Conservation (phyloP, 2,329 filamentous ascomycete species). For the Diaporthe sp. region DNA sequence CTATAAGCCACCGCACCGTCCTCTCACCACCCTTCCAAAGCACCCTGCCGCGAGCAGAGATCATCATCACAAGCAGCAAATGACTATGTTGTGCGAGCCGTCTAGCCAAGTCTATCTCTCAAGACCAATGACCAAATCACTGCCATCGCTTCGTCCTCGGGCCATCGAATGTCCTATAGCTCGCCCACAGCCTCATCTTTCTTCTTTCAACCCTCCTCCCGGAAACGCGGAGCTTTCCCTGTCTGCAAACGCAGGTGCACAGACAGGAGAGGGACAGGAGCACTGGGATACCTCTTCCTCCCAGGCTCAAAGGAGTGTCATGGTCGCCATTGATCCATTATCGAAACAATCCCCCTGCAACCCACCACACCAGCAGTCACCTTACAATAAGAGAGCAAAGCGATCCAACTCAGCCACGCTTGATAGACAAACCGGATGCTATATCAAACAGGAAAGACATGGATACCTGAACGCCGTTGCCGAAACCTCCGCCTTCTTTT, state of each 20-base stretch:
- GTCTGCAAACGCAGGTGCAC: slow-evolving; percentile 12
- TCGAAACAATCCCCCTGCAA: not conserved
- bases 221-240: not conserved
- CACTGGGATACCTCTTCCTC: not conserved
- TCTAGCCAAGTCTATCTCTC: slow-evolving; percentile 36
- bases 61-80: not conserved
- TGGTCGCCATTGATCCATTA: slow-evolving; percentile 26
- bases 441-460: slow-evolving; percentile 22
- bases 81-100: not conserved
- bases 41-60: slow-evolving; percentile 9
- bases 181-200: not conserved
- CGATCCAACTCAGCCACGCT: slow-evolving; percentile 32
- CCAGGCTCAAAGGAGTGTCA: slow-evolving; percentile 29
- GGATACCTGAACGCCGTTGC: slow-evolving; percentile 32
- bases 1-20: slow-evolving; percentile 13
- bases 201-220: slow-evolving; percentile 1
- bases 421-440: slow-evolving; percentile 27
- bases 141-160: not conserved
- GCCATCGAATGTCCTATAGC: not conserved
- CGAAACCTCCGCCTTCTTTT: slow-evolving; percentile 26
- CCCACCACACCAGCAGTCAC: slow-evolving; percentile 23
- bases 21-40: not conserved
- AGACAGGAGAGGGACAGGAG: slow-evolving; percentile 21
- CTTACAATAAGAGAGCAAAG: slow-evolving; percentile 29
- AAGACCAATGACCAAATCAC: slow-evolving; percentile 15